Evolutionary conservation across 179 eudicot genomes (phyloP).

Genomic region (Silene coronaria): DNA sequence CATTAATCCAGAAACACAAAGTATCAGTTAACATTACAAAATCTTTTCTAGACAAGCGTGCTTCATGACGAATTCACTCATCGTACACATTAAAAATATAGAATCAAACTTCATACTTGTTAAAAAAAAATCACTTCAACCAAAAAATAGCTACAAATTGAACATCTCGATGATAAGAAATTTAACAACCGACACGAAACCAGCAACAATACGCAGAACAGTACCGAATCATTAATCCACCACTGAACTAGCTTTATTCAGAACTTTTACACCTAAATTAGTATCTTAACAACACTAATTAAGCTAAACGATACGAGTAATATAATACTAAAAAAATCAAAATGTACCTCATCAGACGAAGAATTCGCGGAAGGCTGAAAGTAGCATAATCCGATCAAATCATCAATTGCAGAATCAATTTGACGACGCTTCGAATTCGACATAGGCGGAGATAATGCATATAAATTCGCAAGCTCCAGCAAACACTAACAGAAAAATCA

Average conservation of each 20-base stretch:
- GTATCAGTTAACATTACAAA: neutral
- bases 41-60: neutral
- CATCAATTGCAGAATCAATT: slow-evolving; percentile 17
- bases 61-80: neutral
- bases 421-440: slow-evolving; percentile 14
- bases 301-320: too few species aligned
- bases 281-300: neutral
- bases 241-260: neutral
- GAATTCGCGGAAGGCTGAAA: slow-evolving; percentile 22
- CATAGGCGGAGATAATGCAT: slow-evolving; percentile 22
- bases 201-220: too few species aligned
- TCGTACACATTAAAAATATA: neutral
- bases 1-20: neutral
- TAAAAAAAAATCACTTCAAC: neutral
- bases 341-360: slow-evolving; percentile 19
- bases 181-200: neutral
- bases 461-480: slow-evolving; percentile 32
- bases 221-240: neutral
- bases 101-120: neutral
- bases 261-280: neutral
- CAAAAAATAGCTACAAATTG: neutral
- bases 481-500: slow-evolving; percentile 20
- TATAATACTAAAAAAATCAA: neutral
- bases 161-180: neutral
- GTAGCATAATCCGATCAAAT: slow-evolving; percentile 31